Evolutionary conservation across 495 filamentous ascomycete species (phyloP).

Genomic region (Penicillium cataractarum): DNA sequence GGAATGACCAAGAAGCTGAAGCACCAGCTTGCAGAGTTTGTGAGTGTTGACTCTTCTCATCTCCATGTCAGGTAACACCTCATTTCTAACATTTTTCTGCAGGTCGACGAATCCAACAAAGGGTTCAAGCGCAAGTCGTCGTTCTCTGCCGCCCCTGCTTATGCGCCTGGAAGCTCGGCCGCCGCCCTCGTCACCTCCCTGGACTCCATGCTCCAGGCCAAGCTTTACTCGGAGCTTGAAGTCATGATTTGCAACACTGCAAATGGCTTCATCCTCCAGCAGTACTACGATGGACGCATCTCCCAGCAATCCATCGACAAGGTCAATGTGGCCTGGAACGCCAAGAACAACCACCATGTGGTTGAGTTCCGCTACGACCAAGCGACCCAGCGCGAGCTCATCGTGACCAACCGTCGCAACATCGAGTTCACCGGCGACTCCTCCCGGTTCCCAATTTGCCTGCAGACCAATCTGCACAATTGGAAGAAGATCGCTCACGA

Average conservation of each 20-base stretch:
- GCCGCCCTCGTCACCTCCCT: conserved; percentile 47
- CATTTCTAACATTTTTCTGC: not conserved
- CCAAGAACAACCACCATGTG: conserved; percentile 57
- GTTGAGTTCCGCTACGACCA: conserved; percentile 62
- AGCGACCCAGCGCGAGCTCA: conserved; percentile 55
- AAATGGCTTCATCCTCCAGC: conserved; percentile 52
- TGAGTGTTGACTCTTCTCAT: not conserved
- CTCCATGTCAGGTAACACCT: not conserved
- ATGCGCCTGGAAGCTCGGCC: not conserved
- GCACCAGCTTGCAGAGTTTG: not conserved
- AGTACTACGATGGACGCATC: conserved; percentile 51
- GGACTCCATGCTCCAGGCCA: conserved; percentile 47
- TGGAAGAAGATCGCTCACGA: conserved; percentile 56
- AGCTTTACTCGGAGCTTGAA: conserved; percentile 58
- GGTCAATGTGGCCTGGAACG: conserved; percentile 46
- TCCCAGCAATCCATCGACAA: conserved; percentile 52
- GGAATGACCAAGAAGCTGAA: conserved; percentile 8
- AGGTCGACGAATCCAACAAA: conserved; percentile 2
- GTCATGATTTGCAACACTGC: conserved; percentile 55
- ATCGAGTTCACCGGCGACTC: conserved; percentile 53
- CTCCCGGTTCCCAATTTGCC: conserved; percentile 37
- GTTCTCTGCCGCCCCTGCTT: not conserved
- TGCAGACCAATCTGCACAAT: conserved; percentile 52
- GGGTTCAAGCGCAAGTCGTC: not conserved
- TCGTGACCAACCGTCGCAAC: conserved; percentile 51